Percentiles rank a stretch among this genome's conserved stretches.
These are phyloP conservation scores for Solanum pimpinellifolium DNA, from an alignment of 257 asterid genomes.

Conservation along the genomic window DNA sequence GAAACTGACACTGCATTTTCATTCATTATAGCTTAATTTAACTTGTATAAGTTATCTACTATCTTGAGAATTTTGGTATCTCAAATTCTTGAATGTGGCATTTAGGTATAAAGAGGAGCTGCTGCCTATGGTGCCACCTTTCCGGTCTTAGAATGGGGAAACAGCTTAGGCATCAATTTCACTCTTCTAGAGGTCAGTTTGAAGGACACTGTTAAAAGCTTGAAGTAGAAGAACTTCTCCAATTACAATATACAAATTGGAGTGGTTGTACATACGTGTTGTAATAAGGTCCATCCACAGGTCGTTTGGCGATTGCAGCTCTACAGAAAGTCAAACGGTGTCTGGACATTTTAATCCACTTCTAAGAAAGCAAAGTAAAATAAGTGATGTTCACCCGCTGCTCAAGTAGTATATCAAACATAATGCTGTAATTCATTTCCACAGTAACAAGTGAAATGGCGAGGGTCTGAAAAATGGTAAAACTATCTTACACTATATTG, in stretches of 20 bases:
- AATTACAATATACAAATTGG: background rate
- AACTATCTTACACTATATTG: background rate
- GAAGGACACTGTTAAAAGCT: slow-evolving; percentile 9
- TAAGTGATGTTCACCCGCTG: background rate
- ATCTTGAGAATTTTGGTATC: background rate
- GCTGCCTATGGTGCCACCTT: background rate
- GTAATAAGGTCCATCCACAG: background rate
- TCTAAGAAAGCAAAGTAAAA: background rate
- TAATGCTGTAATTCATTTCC: background rate
- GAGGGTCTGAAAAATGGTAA: background rate
- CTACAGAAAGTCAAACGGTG: background rate
- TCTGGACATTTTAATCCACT: background rate
- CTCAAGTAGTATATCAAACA: background rate
- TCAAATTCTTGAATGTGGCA: background rate
- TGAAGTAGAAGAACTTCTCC: slow-evolving; percentile 13
- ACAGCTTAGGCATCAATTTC: background rate
- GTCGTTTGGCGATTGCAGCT: background rate
- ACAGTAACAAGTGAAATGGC: background rate
- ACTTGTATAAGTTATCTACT: background rate
- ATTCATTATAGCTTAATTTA: background rate
- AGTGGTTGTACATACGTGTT: background rate
- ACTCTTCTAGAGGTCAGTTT: background rate
- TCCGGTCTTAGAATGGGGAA: background rate
- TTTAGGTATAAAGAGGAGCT: slow-evolving; percentile 4
- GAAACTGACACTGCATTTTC: background rate